phyloP scores from a whole-genome alignment of 2,329 filamentous ascomycete species.

The Colletotrichum truncatum region DNA sequence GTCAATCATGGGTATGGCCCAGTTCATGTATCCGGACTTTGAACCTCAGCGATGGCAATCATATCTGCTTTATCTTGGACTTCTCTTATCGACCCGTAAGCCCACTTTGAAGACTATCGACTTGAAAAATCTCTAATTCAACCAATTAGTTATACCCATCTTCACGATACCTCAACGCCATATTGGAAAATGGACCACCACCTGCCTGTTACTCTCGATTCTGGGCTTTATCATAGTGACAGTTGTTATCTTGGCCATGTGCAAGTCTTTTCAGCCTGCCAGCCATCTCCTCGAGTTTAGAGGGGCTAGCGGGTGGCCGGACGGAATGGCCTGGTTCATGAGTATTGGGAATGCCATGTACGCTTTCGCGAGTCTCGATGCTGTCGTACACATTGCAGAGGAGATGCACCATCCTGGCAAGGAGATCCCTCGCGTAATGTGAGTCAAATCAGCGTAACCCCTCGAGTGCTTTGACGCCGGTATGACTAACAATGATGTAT shows the following conservation, averaged over 20 bases:
- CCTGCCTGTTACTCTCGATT: slow-evolving; percentile 25
- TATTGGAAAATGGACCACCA: slow-evolving; percentile 27
- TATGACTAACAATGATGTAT: background rate
- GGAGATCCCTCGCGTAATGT: slow-evolving; percentile 28
- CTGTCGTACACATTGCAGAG: slow-evolving; percentile 31
- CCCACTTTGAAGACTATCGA: background rate
- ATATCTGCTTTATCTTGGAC: slow-evolving; percentile 30
- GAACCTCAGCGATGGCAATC: slow-evolving; percentile 30
- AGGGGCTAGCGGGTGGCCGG: slow-evolving; percentile 29
- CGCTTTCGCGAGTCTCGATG: slow-evolving; percentile 30
- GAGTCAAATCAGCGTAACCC: background rate
- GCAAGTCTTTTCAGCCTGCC: slow-evolving; percentile 17
- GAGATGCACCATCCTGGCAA: slow-evolving; percentile 31
- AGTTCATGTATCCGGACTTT: slow-evolving; percentile 25
- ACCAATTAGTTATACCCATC: slow-evolving; percentile 33
- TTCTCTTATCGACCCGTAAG: slow-evolving; percentile 30
- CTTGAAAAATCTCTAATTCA: too few relatives aligned
- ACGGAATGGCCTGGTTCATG: slow-evolving; percentile 32
- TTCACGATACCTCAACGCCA: slow-evolving; percentile 32
- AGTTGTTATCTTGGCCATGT: slow-evolving; percentile 15
- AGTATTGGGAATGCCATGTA: slow-evolving; percentile 33
- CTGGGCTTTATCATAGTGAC: slow-evolving; percentile 23
- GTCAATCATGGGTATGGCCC: slow-evolving; percentile 31
- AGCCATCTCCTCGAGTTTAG: slow-evolving; percentile 20
- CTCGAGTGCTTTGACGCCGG: background rate